phyloP scores from a whole-genome alignment of 805 yeast species.

The Jamesozyma piceae region DNA sequence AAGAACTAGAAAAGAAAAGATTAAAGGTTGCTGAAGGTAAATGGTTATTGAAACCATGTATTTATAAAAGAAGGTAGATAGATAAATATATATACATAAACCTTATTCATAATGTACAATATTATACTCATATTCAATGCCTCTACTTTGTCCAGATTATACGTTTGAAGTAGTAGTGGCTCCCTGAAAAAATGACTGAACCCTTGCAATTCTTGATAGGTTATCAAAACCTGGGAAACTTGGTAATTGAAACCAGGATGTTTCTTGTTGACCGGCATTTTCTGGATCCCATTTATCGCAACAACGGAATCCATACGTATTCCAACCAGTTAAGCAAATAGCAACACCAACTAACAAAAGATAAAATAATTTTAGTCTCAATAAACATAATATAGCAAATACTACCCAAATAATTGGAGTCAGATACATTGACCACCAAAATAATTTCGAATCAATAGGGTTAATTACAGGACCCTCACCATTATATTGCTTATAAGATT shows the following conservation, averaged over 20 bases:
- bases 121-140: not conserved
- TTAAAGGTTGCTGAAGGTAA: conserved; percentile 58
- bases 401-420: conserved; percentile 71
- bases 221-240: conserved; percentile 23
- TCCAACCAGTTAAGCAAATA: conserved; percentile 62
- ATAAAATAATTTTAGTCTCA: conserved; percentile 66
- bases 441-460: conserved; percentile 83
- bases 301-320: conserved; percentile 81
- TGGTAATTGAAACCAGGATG: conserved; percentile 26
- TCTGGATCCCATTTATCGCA: conserved; percentile 76
- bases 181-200: conserved; percentile 24
- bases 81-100: not conserved
- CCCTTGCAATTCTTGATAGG: conserved; percentile 16
- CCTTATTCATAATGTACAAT: not conserved
- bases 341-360: conserved; percentile 59
- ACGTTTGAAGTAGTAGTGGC: not conserved
- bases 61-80: conserved; percentile 71
- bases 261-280: conserved; percentile 6
- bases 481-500: conserved; percentile 32
- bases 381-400: conserved; percentile 65
- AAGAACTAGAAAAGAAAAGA: conserved; percentile 49
- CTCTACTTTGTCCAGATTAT: not conserved
- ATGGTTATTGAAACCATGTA: conserved; percentile 92
- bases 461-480: conserved; percentile 43
- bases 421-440: conserved; percentile 71